Evolutionary conservation across 305 asterid genomes (phyloP).

Genomic region (Fraxinus baroniana): DNA sequence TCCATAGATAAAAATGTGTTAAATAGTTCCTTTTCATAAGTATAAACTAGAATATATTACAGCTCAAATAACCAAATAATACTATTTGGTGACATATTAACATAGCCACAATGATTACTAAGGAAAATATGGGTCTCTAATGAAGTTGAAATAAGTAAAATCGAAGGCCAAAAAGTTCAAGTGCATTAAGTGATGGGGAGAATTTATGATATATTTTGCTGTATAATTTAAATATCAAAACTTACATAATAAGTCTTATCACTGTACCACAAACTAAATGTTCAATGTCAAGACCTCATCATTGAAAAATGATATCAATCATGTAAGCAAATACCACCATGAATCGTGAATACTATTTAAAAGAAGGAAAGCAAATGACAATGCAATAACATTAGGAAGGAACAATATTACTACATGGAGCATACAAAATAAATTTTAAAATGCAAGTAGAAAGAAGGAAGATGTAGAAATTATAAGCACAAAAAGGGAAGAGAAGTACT

Average conservation of each 20-base stretch:
- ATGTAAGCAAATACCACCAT: background rate
- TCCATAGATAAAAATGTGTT: background rate
- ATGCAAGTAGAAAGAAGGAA: background rate
- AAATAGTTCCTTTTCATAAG: background rate
- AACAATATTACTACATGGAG: background rate
- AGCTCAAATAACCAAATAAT: background rate
- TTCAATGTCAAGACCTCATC: slow-evolving; percentile 7
- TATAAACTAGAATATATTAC: background rate
- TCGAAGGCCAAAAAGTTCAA: background rate
- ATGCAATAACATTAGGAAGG: background rate
- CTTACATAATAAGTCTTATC: background rate
- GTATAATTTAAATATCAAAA: background rate
- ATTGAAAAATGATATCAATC: background rate
- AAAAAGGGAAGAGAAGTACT: background rate
- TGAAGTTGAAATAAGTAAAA: background rate
- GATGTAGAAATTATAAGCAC: background rate
- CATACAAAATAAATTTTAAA: background rate
- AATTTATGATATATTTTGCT: slow-evolving; percentile 5
- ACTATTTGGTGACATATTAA: background rate
- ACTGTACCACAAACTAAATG: background rate
- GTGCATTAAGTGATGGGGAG: background rate
- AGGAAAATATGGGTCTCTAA: background rate
- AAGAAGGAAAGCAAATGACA: background rate
- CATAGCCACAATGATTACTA: background rate
- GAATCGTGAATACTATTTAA: background rate